phyloP scores from a whole-genome alignment of 768 basidiomycete genomes.

The Agrocybe pediades region DNA sequence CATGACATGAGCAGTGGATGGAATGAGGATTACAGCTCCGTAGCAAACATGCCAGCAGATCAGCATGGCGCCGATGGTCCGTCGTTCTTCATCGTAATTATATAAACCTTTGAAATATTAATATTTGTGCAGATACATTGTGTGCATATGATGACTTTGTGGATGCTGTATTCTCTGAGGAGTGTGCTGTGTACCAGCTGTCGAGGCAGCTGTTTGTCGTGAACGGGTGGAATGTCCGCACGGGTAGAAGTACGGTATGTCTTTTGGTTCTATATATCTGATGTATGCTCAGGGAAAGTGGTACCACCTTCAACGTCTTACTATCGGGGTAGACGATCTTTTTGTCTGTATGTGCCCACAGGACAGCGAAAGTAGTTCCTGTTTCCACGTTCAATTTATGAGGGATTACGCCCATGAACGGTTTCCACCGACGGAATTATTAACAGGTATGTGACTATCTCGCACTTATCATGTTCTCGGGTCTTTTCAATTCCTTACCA shows the following conservation, averaged over 20 bases:
- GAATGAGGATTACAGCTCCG: too few species aligned
- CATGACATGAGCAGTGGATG: too few species aligned
- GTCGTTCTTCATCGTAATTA: too few species aligned
- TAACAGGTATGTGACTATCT: too few species aligned
- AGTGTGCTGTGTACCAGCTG: slow-evolving; percentile 10
- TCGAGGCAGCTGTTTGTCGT: slow-evolving; percentile 12
- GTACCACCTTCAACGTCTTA: slow-evolving; percentile 10
- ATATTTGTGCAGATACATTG: too few species aligned
- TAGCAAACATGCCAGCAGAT: too few species aligned
- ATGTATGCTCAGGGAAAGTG: neutral
- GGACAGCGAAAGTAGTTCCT: neutral
- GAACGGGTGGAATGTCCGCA: slow-evolving; percentile 14
- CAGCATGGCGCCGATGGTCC: too few species aligned
- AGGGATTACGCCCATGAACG: neutral
- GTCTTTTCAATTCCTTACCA: neutral
- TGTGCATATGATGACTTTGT: slow-evolving; percentile 1
- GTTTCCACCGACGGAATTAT: neutral
- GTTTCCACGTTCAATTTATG: neutral
- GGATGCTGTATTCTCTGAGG: slow-evolving; percentile 1
- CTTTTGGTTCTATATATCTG: neutral
- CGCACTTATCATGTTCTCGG: neutral
- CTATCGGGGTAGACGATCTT: neutral
- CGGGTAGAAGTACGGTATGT: slow-evolving; percentile 4
- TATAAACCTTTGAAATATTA: too few species aligned
- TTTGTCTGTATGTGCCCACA: neutral